Base-by-base conservation (phyloP, 192 early-diverging fungal genomes). In the Coemansia furcata region DNA sequence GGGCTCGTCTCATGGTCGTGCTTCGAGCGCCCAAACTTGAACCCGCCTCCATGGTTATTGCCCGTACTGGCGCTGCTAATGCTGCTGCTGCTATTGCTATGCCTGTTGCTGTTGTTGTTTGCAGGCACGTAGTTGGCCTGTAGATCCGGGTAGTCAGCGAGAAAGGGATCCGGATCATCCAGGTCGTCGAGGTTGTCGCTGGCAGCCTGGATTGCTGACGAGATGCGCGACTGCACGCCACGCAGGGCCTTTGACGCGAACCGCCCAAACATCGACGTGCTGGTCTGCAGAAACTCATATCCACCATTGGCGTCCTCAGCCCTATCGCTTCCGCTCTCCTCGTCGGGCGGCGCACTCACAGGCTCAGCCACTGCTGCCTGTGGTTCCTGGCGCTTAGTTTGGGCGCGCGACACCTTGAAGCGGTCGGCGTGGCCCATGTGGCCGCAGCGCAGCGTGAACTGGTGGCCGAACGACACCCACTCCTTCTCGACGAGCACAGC, bases 381-480 rank as follows among this genome's bases (percentile, higher is more conserved):
- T 36, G 50, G 23, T 44, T 10, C 12, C n/a, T 47, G 39, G 19
- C 37, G 59, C 38, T 23, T 39, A n/a, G 30, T 50, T 21, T 38
- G 23, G 11, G 73, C 78, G 0, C 78, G 49, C 9, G 59, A 44
- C 9, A 90, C 80, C n/a, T 60, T 72, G 77, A 89, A 90, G 57
- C 86, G 85, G 62, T 86, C 86, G 36, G 92, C 89, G 46, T 91
- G 89, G 30, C 91, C 88, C n/a, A 92, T 75, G 70, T 95, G 95
- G 1, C 95, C 97, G 63, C 93, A 92, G 14, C 97, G 89, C 78
- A 94, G 91, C 32, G 88, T 84, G 73, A 99, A 99, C 71, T 99
- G 97, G 84, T 94, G 92, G 33, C 97, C 97, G 86, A 97, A 97
- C 17, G 94, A 91, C 26, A 95, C 86, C 97, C 97, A 99, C 67